These are phyloP conservation scores for Bruguiera sexangula DNA, from an alignment of 345 rosid species.

Conservation along the genomic window DNA sequence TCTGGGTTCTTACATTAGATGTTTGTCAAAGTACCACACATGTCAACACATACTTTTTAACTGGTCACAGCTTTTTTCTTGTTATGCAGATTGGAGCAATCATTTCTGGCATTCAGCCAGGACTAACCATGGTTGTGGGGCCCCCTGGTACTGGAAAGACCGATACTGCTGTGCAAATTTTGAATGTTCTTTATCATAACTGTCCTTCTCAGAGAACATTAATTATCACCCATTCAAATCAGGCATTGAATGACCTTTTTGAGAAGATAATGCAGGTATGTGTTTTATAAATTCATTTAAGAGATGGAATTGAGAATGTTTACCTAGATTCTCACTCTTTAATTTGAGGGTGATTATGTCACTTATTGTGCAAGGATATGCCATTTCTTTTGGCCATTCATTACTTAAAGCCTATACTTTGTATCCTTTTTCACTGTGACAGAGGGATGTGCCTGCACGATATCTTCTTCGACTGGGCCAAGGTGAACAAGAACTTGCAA, in stretches of 20 bases:
- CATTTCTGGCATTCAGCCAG: conserved; percentile 96
- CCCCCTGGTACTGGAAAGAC: conserved; percentile 99
- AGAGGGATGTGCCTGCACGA: conserved; percentile 99
- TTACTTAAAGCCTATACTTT: conserved; percentile 1
- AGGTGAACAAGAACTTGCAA: conserved; percentile 99
- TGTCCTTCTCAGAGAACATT: conserved; percentile 97
- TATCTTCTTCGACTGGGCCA: conserved; percentile 99
- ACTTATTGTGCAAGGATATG: neutral
- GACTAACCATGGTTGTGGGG: conserved; percentile 97
- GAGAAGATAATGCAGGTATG: conserved; percentile 95
- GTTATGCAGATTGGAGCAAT: conserved; percentile 85
- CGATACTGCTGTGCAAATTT: conserved; percentile 96
- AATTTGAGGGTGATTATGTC: neutral
- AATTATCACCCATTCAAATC: conserved; percentile 96
- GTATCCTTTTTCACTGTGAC: neutral
- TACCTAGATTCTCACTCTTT: neutral
- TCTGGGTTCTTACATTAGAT: no score
- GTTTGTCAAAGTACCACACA: no score
- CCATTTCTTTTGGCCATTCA: neutral
- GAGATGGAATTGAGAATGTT: neutral
- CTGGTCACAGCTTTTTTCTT: conserved; percentile 5
- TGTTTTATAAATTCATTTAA: conserved; percentile 4
- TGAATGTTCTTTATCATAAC: conserved; percentile 93
- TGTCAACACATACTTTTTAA: neutral
- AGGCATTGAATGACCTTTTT: conserved; percentile 97